These are phyloP conservation scores for Tulasnella sp. DNA, from an alignment of 768 basidiomycete species.

Conservation along the genomic window DNA sequence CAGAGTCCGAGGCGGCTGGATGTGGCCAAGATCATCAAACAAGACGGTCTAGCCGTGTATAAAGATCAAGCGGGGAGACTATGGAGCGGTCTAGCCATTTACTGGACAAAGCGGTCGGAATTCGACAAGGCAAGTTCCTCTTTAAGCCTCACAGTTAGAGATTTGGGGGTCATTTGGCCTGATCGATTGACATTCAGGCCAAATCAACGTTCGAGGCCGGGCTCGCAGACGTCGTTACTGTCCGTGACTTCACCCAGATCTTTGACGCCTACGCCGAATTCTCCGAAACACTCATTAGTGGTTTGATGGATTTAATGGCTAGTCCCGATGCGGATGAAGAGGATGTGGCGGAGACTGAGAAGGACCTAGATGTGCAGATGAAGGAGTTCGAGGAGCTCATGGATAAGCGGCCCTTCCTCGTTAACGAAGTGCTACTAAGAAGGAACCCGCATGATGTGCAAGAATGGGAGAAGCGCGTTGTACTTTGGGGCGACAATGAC, in stretches of 20 bases:
- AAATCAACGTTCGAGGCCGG: constrained; percentile 83
- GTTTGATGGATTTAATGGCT: constrained; percentile 77
- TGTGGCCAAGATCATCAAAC: constrained; percentile 71
- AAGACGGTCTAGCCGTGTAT: constrained; percentile 80
- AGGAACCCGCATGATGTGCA: constrained; percentile 97
- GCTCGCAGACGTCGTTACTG: constrained; percentile 71
- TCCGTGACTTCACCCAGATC: constrained; percentile 95
- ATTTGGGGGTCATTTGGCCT: too few relatives aligned
- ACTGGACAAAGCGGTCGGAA: constrained; percentile 96
- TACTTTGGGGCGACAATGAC: constrained; percentile 86
- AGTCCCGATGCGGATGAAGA: constrained; percentile 65
- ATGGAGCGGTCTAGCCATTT: constrained; percentile 94
- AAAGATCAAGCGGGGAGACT: constrained; percentile 94
- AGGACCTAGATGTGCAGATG: constrained; percentile 79
- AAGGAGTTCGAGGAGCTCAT: constrained; percentile 87
- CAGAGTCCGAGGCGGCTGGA: constrained; percentile 58
- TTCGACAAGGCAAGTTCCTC: constrained; percentile 45
- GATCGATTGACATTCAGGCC: too few relatives aligned
- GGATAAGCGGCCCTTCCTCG: constrained; percentile 88
- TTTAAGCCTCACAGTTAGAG: not conserved
- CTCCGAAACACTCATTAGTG: constrained; percentile 76
- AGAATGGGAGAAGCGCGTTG: constrained; percentile 98
- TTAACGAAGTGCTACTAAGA: constrained; percentile 87
- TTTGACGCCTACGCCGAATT: constrained; percentile 97
- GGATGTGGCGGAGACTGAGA: constrained; percentile 65